Evolutionary conservation across 2,329 filamentous ascomycete species (phyloP), one percentile per base, ranked within the genome.

Genomic region (Chrysoporthe puriensis): DNA sequence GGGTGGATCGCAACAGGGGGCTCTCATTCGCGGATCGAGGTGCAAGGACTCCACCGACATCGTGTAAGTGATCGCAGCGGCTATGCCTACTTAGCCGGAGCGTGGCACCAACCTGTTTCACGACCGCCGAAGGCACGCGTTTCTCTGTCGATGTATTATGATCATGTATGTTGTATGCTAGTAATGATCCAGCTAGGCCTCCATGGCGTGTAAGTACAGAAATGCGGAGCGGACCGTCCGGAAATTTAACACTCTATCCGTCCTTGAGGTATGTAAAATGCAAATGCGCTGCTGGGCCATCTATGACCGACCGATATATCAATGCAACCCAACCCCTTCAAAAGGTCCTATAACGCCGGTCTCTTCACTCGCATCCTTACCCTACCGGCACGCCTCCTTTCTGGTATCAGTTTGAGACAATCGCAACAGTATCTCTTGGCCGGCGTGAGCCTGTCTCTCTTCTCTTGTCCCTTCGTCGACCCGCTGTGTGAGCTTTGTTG

Each of bases 41-140:
- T 2, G 5, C 9, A n/a, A 42, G 40, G 32, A 36, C 50, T 48
- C 64, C 64, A 66, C 58, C 44, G 3, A 26, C 32, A 26, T 43
- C 66, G 66, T 66, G 66, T 67, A 67, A 67, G 66, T 67, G 54
- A 59, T 6, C 8, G 3, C 18, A 18, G 18, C 48, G 8, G n/a
- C 34, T 3, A 21, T 13, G 26, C 48, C 4, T 52, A 52, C 48
- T 4, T 52, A 32, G 4, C 26, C 16, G 11, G 57, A 42, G 18
- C 36, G 21, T 21, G 43, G 14, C 36, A 40, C 7, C 40, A 60
- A 40, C 11, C 21, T 21, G 57, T 54, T 26, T 14, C 26, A 9
- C n/a, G 4, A 60, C 2, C 56, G 11, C n/a, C 2, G 56, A 40
- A 13, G 32, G 40, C 18, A n/a, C 1, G 18, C n/a, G 56, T n/a